phyloP scores from a whole-genome alignment of 768 basidiomycete species.

The Phylloporus sp. region DNA sequence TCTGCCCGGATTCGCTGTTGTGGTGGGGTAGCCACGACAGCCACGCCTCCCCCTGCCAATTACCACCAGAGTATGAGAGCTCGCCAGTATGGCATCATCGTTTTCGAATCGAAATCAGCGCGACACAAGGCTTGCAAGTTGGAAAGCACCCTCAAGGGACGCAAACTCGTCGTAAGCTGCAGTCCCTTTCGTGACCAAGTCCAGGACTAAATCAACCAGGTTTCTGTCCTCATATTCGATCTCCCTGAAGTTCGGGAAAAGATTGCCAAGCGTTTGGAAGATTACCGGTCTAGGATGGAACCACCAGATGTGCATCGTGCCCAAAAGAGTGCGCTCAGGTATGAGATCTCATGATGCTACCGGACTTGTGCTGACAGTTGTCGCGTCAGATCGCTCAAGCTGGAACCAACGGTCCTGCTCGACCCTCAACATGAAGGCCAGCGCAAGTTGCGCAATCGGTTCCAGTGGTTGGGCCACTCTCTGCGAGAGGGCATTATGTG shows the following conservation, averaged over 20 bases:
- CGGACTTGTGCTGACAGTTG: slow-evolving; percentile 1
- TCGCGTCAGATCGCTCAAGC: slow-evolving; percentile 19
- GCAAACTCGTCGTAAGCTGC: slow-evolving; percentile 39
- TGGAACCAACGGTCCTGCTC: slow-evolving; percentile 26
- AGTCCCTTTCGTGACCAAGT: background rate
- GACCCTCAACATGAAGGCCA: slow-evolving; percentile 6
- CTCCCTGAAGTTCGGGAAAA: slow-evolving; percentile 33
- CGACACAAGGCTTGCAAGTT: slow-evolving; percentile 40
- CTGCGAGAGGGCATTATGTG: slow-evolving; percentile 21
- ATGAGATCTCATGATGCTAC: background rate
- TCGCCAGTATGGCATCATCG: slow-evolving; percentile 48
- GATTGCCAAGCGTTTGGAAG: slow-evolving; percentile 21
- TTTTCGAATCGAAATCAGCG: slow-evolving; percentile 36
- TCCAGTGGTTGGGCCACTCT: slow-evolving; percentile 10
- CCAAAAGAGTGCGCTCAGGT: slow-evolving; percentile 22
- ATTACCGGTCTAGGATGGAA: slow-evolving; percentile 18
- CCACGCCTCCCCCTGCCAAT: slow-evolving; percentile 18
- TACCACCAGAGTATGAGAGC: slow-evolving; percentile 36
- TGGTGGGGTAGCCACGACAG: slow-evolving; percentile 29
- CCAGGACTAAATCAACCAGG: slow-evolving; percentile 14
- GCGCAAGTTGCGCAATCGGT: slow-evolving; percentile 3
- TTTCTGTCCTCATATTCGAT: slow-evolving; percentile 26
- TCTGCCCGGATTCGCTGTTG: slow-evolving; percentile 27
- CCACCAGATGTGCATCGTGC: slow-evolving; percentile 20
- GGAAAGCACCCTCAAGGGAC: slow-evolving; percentile 37